Base-by-base conservation (phyloP, 1,139 yeast genomes). In the Diutina rugosa region DNA sequence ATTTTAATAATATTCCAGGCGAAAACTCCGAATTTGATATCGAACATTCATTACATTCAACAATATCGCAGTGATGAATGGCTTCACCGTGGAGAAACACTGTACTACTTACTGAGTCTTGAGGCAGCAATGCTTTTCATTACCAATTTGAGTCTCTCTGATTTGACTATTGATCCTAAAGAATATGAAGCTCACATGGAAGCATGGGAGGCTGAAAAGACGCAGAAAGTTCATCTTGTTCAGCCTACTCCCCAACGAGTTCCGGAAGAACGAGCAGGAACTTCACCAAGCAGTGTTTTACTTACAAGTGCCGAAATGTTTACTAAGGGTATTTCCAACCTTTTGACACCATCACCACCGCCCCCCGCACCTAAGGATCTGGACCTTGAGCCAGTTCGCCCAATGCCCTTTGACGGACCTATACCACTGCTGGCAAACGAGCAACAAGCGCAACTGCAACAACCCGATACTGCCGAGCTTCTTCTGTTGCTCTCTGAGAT, bases 71-170 rank as follows among this genome's bases (percentile, higher is more conserved):
- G 82, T 55, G 82, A 80, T 4, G 89, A 82, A 56, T 86, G 90
- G 76, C 73, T 88, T 51, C 63, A 65, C 44, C 82, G 80, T 59
- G 97, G 98, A 3, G 98, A 91, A 67, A 85, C 93, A 0, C 87
- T 93, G 49, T 91, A 91, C 67, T 91, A 91, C 66, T 73, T 91
- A 57, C 86, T 95, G 46, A 87, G 95, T n/a, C 70, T 89, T 38
- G 90, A 88, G 64, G 95, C 93, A 3, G 97, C 97, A 0, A 79
- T 90, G 41, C 79, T 83, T 57, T 91, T 90, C 65, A 80, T 91
- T 30, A 80, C 84, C 58, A 80, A 81, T 28, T 69, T 91, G 54
- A 80, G 76, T 54, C 69, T 72, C 51, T 78, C 80, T 2, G 80
- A 83, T 41, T 71, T 91, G 55, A 83, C 91, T 0, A 81, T 90